These are phyloP conservation scores for Fagopyrum esculentum DNA, from an alignment of 148 eudicot genomes.

Conservation along the genomic window DNA sequence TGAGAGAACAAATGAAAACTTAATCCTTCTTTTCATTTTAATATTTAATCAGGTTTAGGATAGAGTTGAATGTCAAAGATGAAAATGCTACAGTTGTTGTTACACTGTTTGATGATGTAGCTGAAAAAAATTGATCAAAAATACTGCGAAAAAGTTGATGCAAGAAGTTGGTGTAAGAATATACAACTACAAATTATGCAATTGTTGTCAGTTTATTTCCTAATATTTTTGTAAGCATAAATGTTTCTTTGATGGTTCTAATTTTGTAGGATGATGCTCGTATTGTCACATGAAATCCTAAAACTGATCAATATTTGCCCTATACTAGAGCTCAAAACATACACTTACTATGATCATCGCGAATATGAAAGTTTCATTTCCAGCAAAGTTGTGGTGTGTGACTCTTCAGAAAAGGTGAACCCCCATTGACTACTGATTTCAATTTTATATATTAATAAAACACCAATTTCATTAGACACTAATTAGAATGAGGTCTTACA, in stretches of 20 bases:
- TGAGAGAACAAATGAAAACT: no score
- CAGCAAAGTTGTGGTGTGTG: background rate
- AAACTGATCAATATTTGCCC: background rate
- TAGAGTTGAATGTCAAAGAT: background rate
- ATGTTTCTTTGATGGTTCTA: no score
- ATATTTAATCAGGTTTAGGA: background rate
- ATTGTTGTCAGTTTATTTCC: no score
- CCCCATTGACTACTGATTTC: no score
- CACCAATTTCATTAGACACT: no score
- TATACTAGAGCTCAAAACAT: background rate
- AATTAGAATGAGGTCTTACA: no score
- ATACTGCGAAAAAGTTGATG: background rate
- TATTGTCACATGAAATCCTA: background rate
- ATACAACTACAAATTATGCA: no score
- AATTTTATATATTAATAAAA: no score
- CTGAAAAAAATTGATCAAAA: background rate
- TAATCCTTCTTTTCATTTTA: no score
- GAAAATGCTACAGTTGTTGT: background rate
- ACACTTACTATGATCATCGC: background rate
- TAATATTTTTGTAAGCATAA: no score
- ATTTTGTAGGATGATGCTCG: background rate
- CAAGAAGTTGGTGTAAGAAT: no score
- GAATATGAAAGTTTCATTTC: background rate
- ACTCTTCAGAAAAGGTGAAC: no score
- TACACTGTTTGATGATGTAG: background rate